phyloP scores from a whole-genome alignment of 2,329 filamentous ascomycete genomes.

The Xylaria polymorpha region DNA sequence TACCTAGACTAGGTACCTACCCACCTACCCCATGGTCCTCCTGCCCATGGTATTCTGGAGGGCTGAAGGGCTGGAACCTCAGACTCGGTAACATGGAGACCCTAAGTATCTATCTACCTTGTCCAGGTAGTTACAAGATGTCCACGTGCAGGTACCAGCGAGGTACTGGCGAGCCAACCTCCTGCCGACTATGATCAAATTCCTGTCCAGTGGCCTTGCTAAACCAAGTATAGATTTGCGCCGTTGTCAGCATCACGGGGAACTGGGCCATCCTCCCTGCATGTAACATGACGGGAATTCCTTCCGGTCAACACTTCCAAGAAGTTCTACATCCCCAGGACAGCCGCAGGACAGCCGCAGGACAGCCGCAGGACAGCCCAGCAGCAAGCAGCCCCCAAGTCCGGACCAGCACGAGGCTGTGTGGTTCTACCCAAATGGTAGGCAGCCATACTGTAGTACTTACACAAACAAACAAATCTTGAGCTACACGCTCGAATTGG shows the following conservation, averaged over 20 bases:
- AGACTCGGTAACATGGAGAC: slow-evolving; percentile 19
- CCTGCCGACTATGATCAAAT: background rate
- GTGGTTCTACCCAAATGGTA: slow-evolving; percentile 13
- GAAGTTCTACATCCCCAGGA: slow-evolving; percentile 17
- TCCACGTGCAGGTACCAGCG: too few species aligned
- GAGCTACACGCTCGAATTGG: background rate
- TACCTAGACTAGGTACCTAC: too few species aligned
- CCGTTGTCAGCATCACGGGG: slow-evolving; percentile 1
- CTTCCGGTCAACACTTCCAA: slow-evolving; percentile 26
- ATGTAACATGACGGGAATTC: slow-evolving; percentile 19
- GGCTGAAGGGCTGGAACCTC: slow-evolving; percentile 27
- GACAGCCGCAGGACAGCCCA: too few species aligned
- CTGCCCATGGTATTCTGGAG: slow-evolving; percentile 1
- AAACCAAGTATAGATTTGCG: background rate
- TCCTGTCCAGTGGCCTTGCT: background rate
- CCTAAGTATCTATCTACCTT: too few species aligned
- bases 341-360: background rate
- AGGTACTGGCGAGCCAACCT: background rate
- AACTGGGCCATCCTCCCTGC: slow-evolving; percentile 9
- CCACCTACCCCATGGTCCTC: too few species aligned
- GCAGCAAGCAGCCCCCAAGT: background rate
- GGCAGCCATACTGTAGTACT: slow-evolving; percentile 1
- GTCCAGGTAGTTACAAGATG: background rate
- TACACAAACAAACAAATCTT: background rate
- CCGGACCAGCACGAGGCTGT: slow-evolving; percentile 5